phyloP scores from a whole-genome alignment of 345 rosid genomes.

The Ricinus communis region DNA sequence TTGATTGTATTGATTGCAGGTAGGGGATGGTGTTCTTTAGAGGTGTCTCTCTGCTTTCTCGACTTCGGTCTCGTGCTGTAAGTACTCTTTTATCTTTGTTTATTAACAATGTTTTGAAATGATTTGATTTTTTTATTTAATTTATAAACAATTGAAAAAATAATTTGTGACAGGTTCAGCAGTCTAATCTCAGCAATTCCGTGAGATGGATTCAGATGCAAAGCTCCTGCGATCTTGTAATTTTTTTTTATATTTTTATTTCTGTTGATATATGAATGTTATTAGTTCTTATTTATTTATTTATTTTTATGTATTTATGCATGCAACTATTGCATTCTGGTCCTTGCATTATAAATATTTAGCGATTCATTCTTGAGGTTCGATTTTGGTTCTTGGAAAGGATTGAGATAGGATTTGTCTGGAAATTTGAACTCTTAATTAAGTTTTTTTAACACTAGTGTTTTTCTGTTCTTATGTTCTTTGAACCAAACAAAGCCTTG shows the following conservation, averaged over 20 bases:
- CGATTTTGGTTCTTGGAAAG: too few relatives aligned
- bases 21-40: slow-evolving; percentile 67
- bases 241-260: neutral
- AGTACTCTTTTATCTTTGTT: slow-evolving; percentile 16
- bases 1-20: too few relatives aligned
- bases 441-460: too few relatives aligned
- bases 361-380: too few relatives aligned
- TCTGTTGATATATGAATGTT: too few relatives aligned
- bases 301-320: too few relatives aligned
- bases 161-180: slow-evolving; percentile 49
- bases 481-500: neutral
- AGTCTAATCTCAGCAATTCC: slow-evolving; percentile 55
- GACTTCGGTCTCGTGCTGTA: slow-evolving; percentile 69
- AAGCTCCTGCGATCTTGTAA: slow-evolving; percentile 67
- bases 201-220: slow-evolving; percentile 91
- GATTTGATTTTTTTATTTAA: neutral
- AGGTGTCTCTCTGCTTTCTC: slow-evolving; percentile 55
- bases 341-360: too few relatives aligned
- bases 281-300: too few relatives aligned
- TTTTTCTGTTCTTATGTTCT: too few relatives aligned
- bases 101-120: neutral
- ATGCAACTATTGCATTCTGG: neutral
- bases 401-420: too few relatives aligned
- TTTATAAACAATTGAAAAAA: slow-evolving; percentile 6
- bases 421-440: too few relatives aligned